These are phyloP conservation scores for Flaveria sonorensis DNA, from an alignment of 129 eudicot species.

Conservation along the genomic window DNA sequence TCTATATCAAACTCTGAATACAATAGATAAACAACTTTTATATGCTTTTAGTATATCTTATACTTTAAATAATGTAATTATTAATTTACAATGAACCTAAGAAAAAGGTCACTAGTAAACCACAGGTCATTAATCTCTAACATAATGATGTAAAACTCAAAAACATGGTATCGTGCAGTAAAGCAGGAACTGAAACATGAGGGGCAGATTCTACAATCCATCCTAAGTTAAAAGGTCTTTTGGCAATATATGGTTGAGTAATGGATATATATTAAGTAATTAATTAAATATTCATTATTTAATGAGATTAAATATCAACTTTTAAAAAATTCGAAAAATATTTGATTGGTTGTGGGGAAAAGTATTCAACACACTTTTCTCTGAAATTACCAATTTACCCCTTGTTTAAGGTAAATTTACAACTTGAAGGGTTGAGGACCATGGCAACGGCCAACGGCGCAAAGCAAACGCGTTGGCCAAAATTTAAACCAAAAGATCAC, in stretches of 20 bases:
- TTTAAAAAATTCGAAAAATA: not conserved
- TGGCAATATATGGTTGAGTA: not conserved
- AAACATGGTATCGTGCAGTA: not conserved
- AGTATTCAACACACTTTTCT: slow-evolving; percentile 27
- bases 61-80: not conserved
- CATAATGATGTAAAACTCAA: not conserved
- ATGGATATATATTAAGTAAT: slow-evolving; percentile 29
- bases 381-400: slow-evolving; percentile 18
- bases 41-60: not conserved
- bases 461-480: slow-evolving; percentile 33
- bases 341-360: slow-evolving; percentile 33
- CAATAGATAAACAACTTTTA: not conserved
- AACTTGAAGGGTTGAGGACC: not conserved
- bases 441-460: not conserved
- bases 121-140: not conserved
- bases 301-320: slow-evolving; percentile 24
- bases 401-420: not conserved
- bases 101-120: not conserved
- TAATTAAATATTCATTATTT: slow-evolving; percentile 21
- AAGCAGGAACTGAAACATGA: not conserved
- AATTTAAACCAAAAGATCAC: slow-evolving; percentile 18
- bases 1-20: not conserved
- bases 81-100: not conserved
- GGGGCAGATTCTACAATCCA: slow-evolving; percentile 18
- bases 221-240: slow-evolving; percentile 18